These are phyloP conservation scores for Teratosphaeriaceae sp. DNA, from an alignment of 2,329 filamentous ascomycete species.

Conservation along the genomic window DNA sequence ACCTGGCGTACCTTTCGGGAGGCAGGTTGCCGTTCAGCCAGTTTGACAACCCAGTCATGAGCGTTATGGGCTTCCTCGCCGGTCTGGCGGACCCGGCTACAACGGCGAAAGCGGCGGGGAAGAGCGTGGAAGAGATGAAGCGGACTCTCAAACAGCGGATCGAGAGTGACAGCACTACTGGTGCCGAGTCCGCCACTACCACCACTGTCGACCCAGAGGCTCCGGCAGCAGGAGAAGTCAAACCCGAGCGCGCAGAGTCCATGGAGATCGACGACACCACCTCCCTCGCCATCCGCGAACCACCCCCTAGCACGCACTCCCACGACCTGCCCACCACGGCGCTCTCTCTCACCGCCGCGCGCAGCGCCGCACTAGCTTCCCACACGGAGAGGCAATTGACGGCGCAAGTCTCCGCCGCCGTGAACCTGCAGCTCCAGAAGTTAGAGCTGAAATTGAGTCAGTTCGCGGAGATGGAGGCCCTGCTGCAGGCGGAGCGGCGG, in stretches of 20 bases:
- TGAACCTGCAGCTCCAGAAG: conserved; percentile 92
- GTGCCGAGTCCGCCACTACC: conserved; percentile 46
- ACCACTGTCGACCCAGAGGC: conserved; percentile 47
- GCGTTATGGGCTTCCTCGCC: conserved; percentile 89
- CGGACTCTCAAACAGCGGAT: conserved; percentile 71
- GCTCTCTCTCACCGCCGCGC: conserved; percentile 77
- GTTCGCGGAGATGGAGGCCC: conserved; percentile 91
- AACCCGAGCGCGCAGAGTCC: conserved; percentile 39
- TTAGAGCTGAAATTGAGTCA: conserved; percentile 93
- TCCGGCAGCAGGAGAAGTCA: conserved; percentile 33
- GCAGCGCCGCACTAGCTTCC: conserved; percentile 80
- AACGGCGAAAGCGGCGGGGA: conserved; percentile 83
- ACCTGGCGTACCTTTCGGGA: conserved; percentile 58
- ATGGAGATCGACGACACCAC: conserved; percentile 55
- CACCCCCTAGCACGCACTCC: conserved; percentile 14
- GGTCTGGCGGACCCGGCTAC: conserved; percentile 84
- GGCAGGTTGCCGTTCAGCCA: conserved; percentile 86
- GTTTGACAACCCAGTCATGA: conserved; percentile 93
- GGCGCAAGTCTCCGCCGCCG: conserved; percentile 80
- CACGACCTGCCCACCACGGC: conserved; percentile 61
- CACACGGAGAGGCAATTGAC: conserved; percentile 98
- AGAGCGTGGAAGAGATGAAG: conserved; percentile 80
- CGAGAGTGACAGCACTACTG: conserved; percentile 50
- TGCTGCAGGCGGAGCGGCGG: conserved; percentile 83
- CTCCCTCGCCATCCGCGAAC: conserved; percentile 42